Base-by-base conservation (phyloP, 2,329 filamentous ascomycete genomes). In the Talaromyces sp. region DNA sequence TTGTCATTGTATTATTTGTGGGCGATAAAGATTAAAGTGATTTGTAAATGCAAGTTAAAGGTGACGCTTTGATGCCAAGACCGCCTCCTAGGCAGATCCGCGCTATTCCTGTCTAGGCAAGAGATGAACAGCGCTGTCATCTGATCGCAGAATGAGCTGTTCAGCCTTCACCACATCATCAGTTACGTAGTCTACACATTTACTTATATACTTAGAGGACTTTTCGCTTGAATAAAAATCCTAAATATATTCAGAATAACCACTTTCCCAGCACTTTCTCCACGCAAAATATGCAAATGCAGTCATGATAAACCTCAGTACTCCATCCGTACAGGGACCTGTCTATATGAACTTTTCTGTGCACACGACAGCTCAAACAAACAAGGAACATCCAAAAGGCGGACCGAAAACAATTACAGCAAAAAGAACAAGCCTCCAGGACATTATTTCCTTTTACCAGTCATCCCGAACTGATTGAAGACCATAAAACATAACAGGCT, bases 261-360 rank as follows among this genome's bases (percentile, higher is more conserved):
- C 39, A 27, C 33, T 60, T 56, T 37, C 50, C 52, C 39, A 47
- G 16, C 24, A 45, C 27, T 56, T 62, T 45, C 49, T 24, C 61
- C 49, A 57, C 47, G 60, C 60, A 56, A 56, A 43, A 58, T 56
- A 62, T 63, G 61, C 61, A 56, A 63, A 52, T 60, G 45, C 56
- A 64, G 43, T 64, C 62, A 54, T 64, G 62, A 64, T 49, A 59
- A 59, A 61, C 27, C 52, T 45, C 62, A 64, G 35, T 63, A 57
- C 61, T 57, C 61, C 50, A 49, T 63, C 61, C 61, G 61, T 63
- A 64, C 62, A 64, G 54, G 62, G 54, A 52, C 62, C 62, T 57
- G 37, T 63, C 61, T 63, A 63, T 63, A 63, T 62, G 60, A 57
- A 43, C 24, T 57, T 63, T 54, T 63, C 19, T 50, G 59, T 43